These are phyloP conservation scores for Petunia hybrid DNA, from an alignment of 305 asterid genomes.

Conservation along the genomic window DNA sequence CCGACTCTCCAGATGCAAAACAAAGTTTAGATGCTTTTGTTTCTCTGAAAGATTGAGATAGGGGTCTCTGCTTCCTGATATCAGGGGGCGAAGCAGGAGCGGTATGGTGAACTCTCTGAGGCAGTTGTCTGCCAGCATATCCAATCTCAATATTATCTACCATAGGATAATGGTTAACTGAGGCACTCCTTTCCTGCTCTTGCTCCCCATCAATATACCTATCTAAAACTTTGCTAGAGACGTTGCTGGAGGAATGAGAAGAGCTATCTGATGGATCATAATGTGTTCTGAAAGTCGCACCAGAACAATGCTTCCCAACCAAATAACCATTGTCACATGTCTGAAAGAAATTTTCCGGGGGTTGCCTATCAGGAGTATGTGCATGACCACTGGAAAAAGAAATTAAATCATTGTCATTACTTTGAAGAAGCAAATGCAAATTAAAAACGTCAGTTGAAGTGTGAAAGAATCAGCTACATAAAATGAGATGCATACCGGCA, in stretches of 20 bases:
- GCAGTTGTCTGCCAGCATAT: conserved; percentile 53
- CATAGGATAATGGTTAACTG: conserved; percentile 43
- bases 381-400: conserved; percentile 57
- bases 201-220: conserved; percentile 96
- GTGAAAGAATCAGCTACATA: conserved; percentile 1
- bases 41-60: conserved; percentile 81
- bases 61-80: conserved; percentile 72
- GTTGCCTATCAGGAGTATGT: conserved; percentile 81
- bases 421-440: conserved; percentile 22
- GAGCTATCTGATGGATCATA: conserved; percentile 77
- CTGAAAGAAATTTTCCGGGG: conserved; percentile 49
- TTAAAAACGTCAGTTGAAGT: not conserved
- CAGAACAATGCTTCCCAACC: conserved; percentile 52
- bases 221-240: conserved; percentile 82
- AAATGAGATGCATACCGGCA: conserved; percentile 59
- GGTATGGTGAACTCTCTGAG: conserved; percentile 60
- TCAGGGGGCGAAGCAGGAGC: conserved; percentile 58
- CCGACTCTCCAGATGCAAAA: conserved; percentile 56
- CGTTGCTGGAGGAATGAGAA: conserved; percentile 79
- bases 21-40: conserved; percentile 50
- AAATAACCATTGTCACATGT: conserved; percentile 49
- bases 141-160: conserved; percentile 56
- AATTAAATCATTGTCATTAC: conserved; percentile 12
- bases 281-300: conserved; percentile 47
- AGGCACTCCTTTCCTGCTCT: conserved; percentile 56